phyloP scores from a whole-genome alignment of 768 basidiomycete genomes.

The Rhodotorula diobovata region DNA sequence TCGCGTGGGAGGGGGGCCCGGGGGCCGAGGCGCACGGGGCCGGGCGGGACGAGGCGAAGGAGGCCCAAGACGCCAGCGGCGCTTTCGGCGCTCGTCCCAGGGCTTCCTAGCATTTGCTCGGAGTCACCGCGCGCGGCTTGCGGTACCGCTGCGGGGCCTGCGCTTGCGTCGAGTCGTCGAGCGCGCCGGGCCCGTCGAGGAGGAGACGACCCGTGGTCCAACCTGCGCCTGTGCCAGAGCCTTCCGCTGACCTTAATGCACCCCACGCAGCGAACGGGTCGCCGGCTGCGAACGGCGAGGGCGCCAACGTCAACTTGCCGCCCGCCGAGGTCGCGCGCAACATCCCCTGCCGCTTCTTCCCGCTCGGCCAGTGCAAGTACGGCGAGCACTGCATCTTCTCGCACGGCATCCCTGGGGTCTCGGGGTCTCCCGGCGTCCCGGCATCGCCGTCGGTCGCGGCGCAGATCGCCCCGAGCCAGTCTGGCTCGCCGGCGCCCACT shows the following conservation, averaged over 20 bases:
- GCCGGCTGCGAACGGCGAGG: neutral
- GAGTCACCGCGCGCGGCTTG: no score
- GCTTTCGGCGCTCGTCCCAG: no score
- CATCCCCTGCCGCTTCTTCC: conserved; percentile 42
- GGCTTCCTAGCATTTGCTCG: neutral
- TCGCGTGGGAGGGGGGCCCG: neutral
- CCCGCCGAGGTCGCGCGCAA: conserved; percentile 39
- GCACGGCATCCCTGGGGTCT: conserved; percentile 33
- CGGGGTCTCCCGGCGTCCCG: conserved; percentile 28
- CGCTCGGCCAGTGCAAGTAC: conserved; percentile 39
- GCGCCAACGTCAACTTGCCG: conserved; percentile 20
- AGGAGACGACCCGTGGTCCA: no score
- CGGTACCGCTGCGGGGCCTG: no score
- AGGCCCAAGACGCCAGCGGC: neutral
- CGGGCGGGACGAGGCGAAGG: neutral
- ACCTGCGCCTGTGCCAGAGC: no score
- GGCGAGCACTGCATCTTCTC: conserved; percentile 40
- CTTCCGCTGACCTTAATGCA: neutral
- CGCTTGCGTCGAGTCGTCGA: neutral
- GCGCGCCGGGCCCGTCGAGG: no score
- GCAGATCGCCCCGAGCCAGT: conserved; percentile 11
- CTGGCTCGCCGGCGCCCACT: neutral
- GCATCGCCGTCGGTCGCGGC: conserved; percentile 25
- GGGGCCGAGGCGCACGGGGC: neutral
- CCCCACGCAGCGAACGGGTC: neutral